A percentile compares a stretch with the other conserved stretches of the same genome.
Conservation (phyloP, 1,284 basidiomycete genomes). For the Exsudoporus floridanus region DNA sequence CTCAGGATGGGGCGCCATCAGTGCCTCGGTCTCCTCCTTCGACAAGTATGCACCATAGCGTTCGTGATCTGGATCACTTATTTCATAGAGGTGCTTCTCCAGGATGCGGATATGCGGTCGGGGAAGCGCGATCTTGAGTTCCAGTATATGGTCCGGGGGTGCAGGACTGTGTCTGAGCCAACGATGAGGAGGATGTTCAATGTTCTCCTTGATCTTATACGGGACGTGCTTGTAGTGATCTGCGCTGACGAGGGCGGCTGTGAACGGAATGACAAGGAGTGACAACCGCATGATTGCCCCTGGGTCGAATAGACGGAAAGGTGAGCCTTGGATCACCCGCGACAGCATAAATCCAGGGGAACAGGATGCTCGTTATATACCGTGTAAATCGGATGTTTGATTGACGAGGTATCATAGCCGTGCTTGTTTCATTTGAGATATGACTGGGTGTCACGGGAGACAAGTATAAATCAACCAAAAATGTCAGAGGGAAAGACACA, state of each 20-base stretch:
- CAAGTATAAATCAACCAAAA: too few species aligned
- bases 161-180: conserved; percentile 16
- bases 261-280: conserved; percentile 8
- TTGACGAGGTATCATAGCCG: background rate
- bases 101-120: conserved; percentile 60
- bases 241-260: conserved; percentile 32
- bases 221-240: background rate
- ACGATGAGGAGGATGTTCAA: conserved; percentile 15
- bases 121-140: conserved; percentile 42
- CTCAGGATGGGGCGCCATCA: conserved; percentile 57
- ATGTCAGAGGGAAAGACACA: too few species aligned
- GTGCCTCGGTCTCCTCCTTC: conserved; percentile 58
- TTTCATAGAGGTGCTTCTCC: conserved; percentile 62
- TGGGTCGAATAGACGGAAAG: background rate
- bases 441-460: too few species aligned
- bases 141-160: conserved; percentile 12
- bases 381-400: background rate
- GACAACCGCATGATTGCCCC: conserved; percentile 3
- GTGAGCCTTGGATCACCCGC: background rate
- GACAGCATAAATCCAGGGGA: background rate
- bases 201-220: conserved; percentile 27
- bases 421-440: too few species aligned
- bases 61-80: conserved; percentile 60
- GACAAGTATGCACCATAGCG: conserved; percentile 70
- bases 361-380: conserved; percentile 9